Evolutionary conservation across 208 protist species (phyloP).

Genomic region (Trichomonas tenax): DNA sequence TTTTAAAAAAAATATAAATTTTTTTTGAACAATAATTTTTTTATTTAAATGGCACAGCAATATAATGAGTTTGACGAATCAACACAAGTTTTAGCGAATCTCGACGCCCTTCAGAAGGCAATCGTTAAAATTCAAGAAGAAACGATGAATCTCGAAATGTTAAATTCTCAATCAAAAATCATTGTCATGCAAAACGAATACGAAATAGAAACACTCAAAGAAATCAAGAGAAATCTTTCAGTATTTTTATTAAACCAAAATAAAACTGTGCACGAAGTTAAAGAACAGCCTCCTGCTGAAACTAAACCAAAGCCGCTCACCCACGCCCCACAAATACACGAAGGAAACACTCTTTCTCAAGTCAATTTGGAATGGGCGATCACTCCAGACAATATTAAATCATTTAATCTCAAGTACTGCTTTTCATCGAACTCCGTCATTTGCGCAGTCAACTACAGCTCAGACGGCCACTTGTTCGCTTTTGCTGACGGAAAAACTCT

Average conservation of each 20-base stretch:
- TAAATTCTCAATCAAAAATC: background rate
- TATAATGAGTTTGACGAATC: background rate
- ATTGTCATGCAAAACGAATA: background rate
- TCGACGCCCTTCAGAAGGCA: background rate
- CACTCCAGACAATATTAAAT: background rate
- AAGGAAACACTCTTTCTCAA: background rate
- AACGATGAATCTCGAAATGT: background rate
- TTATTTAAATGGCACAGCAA: background rate
- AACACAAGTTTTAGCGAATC: background rate
- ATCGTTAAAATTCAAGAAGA: background rate
- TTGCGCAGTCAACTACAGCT: background rate
- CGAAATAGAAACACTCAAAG: background rate
- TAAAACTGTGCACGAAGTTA: background rate
- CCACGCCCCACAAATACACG: background rate
- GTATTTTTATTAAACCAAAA: background rate
- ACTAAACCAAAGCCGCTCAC: background rate
- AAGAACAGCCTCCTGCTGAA: background rate
- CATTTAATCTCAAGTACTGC: background rate
- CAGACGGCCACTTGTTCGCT: background rate
- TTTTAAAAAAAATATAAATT: no score
- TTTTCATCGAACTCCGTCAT: background rate
- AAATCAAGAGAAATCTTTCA: background rate
- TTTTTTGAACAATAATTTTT: no score
- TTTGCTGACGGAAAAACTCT: background rate
- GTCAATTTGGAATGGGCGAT: background rate